Percentiles rank a stretch among this genome's conserved stretches.
Evolutionary conservation across 2,329 filamentous ascomycete species (phyloP).

Genomic region (Trichoderma afroharzianum): DNA sequence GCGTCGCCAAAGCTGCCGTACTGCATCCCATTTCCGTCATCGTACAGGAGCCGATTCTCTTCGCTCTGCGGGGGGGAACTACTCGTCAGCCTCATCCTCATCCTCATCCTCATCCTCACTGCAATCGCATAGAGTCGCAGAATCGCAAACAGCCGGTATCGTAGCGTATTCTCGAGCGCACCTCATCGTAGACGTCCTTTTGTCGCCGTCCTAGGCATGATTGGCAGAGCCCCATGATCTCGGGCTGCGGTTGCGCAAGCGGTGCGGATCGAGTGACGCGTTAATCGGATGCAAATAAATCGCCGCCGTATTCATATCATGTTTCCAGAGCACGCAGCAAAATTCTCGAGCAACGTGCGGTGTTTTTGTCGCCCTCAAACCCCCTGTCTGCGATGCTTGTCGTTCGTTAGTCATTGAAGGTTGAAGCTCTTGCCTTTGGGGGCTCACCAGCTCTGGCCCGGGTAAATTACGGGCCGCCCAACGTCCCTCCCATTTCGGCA

Average conservation of each 20-base stretch:
- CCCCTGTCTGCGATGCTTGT: constrained; percentile 1
- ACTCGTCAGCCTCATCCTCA: constrained; percentile 12
- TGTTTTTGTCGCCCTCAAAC: not conserved
- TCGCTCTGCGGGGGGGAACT: constrained; percentile 44
- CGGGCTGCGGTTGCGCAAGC: not conserved
- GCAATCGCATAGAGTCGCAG: not conserved
- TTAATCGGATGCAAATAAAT: not conserved
- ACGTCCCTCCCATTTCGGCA: not conserved
- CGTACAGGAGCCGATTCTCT: constrained; percentile 56
- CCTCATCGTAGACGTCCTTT: constrained; percentile 53
- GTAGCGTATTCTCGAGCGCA: constrained; percentile 31
- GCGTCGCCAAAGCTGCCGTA: constrained; percentile 63
- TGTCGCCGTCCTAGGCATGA: constrained; percentile 56
- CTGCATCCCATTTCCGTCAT: constrained; percentile 55
- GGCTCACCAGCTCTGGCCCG: constrained; percentile 3
- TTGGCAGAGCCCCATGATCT: constrained; percentile 56
- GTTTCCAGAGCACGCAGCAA: not conserved
- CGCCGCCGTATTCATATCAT: not conserved
- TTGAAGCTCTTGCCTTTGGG: not conserved
- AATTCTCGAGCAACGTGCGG: not conserved
- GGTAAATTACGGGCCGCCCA: constrained; percentile 16
- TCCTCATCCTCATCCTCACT: not conserved
- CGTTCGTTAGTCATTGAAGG: not conserved
- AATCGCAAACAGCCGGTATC: not conserved
- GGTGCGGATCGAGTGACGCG: constrained; percentile 18